phyloP scores from a whole-genome alignment of 805 yeast genomes.

The Candida maesae region DNA sequence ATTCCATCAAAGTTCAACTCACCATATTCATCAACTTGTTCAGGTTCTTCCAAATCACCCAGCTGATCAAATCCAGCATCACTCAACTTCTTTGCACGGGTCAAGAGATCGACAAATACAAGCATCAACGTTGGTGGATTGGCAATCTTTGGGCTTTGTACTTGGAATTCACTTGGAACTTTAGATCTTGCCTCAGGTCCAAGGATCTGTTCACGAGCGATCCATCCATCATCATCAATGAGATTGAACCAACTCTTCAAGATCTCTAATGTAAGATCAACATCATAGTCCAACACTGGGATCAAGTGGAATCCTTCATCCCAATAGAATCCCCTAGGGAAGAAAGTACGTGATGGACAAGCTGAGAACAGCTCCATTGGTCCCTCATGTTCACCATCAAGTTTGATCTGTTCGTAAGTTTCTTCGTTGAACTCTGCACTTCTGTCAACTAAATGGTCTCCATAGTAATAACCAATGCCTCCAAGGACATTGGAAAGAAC shows the following conservation, averaged over 20 bases:
- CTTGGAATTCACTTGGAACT: constrained; percentile 80
- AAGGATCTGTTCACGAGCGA: constrained; percentile 90
- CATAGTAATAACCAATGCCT: constrained; percentile 85
- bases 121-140: constrained; percentile 94
- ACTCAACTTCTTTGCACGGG: constrained; percentile 33
- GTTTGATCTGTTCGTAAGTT: constrained; percentile 50
- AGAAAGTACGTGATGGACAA: constrained; percentile 90
- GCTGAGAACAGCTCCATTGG: constrained; percentile 75
- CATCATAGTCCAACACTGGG: constrained; percentile 78
- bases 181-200: constrained; percentile 87
- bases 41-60: constrained; percentile 32
- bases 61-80: constrained; percentile 15
- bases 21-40: constrained; percentile 20
- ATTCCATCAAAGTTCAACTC: constrained; percentile 31
- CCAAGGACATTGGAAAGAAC: constrained; percentile 81
- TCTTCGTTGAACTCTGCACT: constrained; percentile 64
- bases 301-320: constrained; percentile 95
- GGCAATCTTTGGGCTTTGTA: constrained; percentile 85
- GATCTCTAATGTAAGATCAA: constrained; percentile 76
- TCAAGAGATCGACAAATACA: constrained; percentile 55
- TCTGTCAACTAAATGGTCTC: constrained; percentile 79
- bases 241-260: constrained; percentile 82
- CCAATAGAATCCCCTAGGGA: constrained; percentile 98
- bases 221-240: constrained; percentile 93
- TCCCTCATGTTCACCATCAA: constrained; percentile 60